phyloP scores from a whole-genome alignment of 257 asterid species.

The Solanum corneliomulleri region DNA sequence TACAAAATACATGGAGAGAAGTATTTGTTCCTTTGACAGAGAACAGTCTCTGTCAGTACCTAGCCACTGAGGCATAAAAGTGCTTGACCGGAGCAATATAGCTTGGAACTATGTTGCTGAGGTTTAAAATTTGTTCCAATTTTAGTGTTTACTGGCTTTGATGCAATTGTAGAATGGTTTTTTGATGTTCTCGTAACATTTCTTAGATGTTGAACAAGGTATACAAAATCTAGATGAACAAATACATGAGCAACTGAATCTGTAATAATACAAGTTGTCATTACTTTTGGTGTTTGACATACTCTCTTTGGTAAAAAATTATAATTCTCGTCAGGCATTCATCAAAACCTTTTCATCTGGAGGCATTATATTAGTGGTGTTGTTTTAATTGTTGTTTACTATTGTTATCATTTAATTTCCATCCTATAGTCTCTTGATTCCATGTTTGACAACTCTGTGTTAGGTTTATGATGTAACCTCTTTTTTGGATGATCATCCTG shows the following conservation, averaged over 20 bases:
- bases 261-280: not conserved
- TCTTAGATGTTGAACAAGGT: not conserved
- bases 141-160: not conserved
- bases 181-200: not conserved
- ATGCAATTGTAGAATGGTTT: not conserved
- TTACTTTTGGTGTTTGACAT: not conserved
- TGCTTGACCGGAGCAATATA: not conserved
- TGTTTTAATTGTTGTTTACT: not conserved
- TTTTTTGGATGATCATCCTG: slow-evolving; percentile 66
- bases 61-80: not conserved
- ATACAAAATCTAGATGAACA: not conserved
- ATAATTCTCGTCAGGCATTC: not conserved
- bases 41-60: not conserved
- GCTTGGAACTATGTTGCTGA: not conserved
- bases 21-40: not conserved
- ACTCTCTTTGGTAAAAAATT: not conserved
- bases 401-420: not conserved
- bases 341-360: not conserved
- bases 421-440: not conserved
- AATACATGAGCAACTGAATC: not conserved
- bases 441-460: not conserved
- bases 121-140: not conserved
- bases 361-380: not conserved
- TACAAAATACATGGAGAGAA: not conserved
- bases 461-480: slow-evolving; percentile 52